phyloP scores from a whole-genome alignment of 192 early-diverging fungal genomes.

The Entomortierella beljakovae region DNA sequence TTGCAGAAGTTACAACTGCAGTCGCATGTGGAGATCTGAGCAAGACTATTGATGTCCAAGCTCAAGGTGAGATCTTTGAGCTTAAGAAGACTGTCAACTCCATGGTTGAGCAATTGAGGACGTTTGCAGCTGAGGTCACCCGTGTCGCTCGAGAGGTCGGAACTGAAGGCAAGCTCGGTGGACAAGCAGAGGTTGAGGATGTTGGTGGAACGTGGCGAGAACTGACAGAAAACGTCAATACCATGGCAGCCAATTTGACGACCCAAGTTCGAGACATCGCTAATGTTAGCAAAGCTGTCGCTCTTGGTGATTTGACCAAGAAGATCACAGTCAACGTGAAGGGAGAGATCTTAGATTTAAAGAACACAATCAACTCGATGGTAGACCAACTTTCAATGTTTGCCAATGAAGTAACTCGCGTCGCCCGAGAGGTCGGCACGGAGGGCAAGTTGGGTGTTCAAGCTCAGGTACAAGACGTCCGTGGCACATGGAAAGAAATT shows the following conservation, averaged over 20 bases:
- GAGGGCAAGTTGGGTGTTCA: conserved; percentile 85
- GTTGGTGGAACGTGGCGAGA: conserved; percentile 67
- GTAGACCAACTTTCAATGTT: conserved; percentile 69
- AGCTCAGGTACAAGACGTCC: conserved; percentile 76
- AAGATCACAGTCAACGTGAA: conserved; percentile 70
- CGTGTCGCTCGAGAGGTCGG: conserved; percentile 77
- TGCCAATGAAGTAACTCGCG: conserved; percentile 76
- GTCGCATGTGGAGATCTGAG: conserved; percentile 66
- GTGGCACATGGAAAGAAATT: conserved; percentile 83
- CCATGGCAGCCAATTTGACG: conserved; percentile 67
- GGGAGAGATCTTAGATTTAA: conserved; percentile 80
- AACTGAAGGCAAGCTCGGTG: conserved; percentile 69
- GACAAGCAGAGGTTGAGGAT: conserved; percentile 66
- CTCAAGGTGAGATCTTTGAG: conserved; percentile 61
- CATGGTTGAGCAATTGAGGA: conserved; percentile 66
- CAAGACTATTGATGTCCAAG: conserved; percentile 63
- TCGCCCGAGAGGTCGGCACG: conserved; percentile 80
- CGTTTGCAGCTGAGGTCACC: conserved; percentile 72
- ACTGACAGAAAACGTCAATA: conserved; percentile 70
- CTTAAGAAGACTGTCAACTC: conserved; percentile 65
- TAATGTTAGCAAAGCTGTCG: conserved; percentile 67
- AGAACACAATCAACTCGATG: conserved; percentile 79
- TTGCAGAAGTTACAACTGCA: conserved; percentile 70
- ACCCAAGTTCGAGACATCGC: conserved; percentile 76
- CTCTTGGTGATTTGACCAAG: conserved; percentile 67